Evolutionary conservation across 1,139 yeast species (phyloP), one percentile per base, ranked within the genome.

Genomic region (Yamadazyma oceani): DNA sequence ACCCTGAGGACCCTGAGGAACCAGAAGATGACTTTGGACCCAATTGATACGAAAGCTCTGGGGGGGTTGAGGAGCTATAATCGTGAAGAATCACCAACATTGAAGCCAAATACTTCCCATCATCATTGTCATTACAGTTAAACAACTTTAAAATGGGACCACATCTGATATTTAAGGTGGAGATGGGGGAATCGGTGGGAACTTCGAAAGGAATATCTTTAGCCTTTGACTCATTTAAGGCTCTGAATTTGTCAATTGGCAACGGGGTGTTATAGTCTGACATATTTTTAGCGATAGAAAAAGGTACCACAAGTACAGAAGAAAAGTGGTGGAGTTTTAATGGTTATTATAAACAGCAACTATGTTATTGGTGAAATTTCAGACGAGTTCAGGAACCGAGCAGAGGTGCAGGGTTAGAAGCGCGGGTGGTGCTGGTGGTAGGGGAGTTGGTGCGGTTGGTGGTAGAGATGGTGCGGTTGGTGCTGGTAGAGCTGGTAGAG

Each of bases 131-230:
- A 27, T 74, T 66, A 44, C 83, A 75, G 4, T 85, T 89, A 40
- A 78, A 64, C 39, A 83, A 73, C 42, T 92, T 69, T 41, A 89
- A 62, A 26, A 82, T 66, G 0, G 97, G 97, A 1, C 97, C 97
- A 56, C 92, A 84, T 44, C 72, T 66, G 35, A 82, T 68, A 36
- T 76, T 69, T n/a, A 77, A 51, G 3, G 53, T 64, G 5, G 55
- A 62, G 23, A 64, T 43, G 15, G 58, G 57, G 11, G 57, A 57
- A 3, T 54, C 54, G 11, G 34, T 41, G 1, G 73, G 73, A 26
- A 53, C 45, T 16, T 50, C 46, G 9, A 51, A 50, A 5, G 71
- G 69, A 3, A 57, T 57, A 17, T 54, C 47, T 31, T 50, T 51
- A 8, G 60, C 57, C 29, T 53, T 41, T 12, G 41, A 30, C 36